phyloP scores from a whole-genome alignment of 345 rosid genomes.

The Salix arbutifolia region DNA sequence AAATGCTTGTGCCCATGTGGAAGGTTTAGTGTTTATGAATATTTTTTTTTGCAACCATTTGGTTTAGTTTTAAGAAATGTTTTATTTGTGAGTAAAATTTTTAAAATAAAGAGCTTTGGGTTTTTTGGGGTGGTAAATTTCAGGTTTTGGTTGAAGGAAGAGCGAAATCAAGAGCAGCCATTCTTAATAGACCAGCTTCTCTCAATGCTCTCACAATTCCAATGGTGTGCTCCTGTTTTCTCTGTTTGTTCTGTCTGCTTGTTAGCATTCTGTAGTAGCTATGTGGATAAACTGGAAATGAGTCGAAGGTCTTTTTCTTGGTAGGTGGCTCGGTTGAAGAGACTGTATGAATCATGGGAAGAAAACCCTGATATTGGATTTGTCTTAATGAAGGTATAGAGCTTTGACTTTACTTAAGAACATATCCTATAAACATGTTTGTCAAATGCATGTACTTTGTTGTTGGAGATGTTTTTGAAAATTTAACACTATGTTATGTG shows the following conservation, averaged over 20 bases:
- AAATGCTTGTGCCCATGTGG: background rate
- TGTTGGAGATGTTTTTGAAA: background rate
- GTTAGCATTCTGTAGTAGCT: background rate
- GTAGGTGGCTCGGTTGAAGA: constrained; percentile 65
- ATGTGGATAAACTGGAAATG: background rate
- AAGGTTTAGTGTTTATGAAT: background rate
- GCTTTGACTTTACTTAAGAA: background rate
- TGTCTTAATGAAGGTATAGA: constrained; percentile 74
- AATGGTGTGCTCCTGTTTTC: constrained; percentile 41
- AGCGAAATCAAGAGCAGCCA: constrained; percentile 82
- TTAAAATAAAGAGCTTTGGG: background rate
- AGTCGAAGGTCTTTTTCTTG: constrained; percentile 6
- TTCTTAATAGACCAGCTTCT: constrained; percentile 65
- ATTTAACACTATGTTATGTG: background rate
- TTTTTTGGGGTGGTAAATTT: background rate
- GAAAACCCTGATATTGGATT: constrained; percentile 83
- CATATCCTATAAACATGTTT: background rate
- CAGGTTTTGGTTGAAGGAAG: constrained; percentile 89
- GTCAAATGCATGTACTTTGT: background rate
- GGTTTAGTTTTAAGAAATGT: background rate
- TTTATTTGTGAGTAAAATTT: background rate
- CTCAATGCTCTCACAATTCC: constrained; percentile 72
- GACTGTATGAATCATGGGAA: constrained; percentile 91
- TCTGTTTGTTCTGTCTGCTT: background rate
- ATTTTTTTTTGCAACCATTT: background rate